A percentile compares a stretch with the other conserved stretches of the same genome.
These are phyloP conservation scores for Daedaleopsis nitida DNA, from an alignment of 768 basidiomycete genomes.

Conservation along the genomic window DNA sequence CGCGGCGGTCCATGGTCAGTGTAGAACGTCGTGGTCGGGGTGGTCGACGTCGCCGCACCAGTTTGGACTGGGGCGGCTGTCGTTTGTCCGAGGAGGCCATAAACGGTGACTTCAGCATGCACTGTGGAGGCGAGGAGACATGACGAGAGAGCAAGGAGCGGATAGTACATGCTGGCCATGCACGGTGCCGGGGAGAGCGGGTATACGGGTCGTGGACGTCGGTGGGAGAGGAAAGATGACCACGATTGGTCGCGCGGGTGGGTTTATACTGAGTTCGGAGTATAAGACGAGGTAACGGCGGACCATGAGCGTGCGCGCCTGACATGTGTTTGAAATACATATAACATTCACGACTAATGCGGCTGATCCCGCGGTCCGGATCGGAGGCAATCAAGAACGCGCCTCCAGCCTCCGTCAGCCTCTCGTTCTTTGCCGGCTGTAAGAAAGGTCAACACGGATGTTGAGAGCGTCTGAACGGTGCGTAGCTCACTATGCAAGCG, in stretches of 20 bases:
- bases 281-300: not conserved
- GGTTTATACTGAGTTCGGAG: conserved; percentile 1
- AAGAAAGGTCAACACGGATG: no score
- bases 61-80: conserved; percentile 5
- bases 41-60: not conserved
- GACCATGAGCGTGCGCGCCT: not conserved
- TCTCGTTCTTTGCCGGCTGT: no score
- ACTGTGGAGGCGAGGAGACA: conserved; percentile 2
- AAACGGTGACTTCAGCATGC: conserved; percentile 15
- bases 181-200: conserved; percentile 3
- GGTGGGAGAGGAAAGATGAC: conserved; percentile 3
- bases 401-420: no score
- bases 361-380: no score
- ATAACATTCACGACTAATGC: no score
- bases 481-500: no score
- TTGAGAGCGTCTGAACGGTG: no score
- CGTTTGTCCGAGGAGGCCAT: conserved; percentile 15
- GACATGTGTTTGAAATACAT: not conserved
- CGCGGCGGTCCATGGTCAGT: conserved; percentile 37
- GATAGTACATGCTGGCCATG: conserved; percentile 16
- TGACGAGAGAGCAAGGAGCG: conserved; percentile 12
- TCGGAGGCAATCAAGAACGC: no score
- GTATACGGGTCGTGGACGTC: not conserved
- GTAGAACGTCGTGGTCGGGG: conserved; percentile 14
- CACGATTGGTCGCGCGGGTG: not conserved